A percentile compares a stretch with the other conserved stretches of the same genome.
Evolutionary conservation across 371 early-diverging fungal species (phyloP).

Genomic region (Capniomyces stellatus): DNA sequence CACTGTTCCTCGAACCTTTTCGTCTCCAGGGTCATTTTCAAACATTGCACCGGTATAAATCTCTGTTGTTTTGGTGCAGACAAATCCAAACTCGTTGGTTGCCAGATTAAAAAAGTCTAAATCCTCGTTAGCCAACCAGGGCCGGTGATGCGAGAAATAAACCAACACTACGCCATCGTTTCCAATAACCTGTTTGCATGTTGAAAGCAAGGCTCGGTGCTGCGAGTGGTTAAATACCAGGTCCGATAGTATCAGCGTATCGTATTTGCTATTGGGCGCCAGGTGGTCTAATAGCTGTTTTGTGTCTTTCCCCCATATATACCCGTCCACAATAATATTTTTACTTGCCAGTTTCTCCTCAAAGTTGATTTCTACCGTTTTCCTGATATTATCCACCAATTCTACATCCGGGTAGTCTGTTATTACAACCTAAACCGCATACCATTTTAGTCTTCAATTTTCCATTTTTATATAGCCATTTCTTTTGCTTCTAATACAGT

Average conservation of each 20-base stretch:
- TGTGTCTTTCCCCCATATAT: conserved; percentile 68
- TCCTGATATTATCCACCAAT: conserved; percentile 53
- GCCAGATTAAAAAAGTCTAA: conserved; percentile 66
- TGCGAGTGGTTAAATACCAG: conserved; percentile 82
- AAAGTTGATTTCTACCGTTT: conserved; percentile 37
- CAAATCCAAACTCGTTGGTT: conserved; percentile 45
- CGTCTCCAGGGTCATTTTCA: conserved; percentile 67
- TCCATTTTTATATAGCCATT: too few species aligned
- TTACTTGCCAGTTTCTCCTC: conserved; percentile 8
- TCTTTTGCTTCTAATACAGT: too few species aligned
- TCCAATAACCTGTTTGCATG: conserved; percentile 36
- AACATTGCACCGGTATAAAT: conserved; percentile 70
- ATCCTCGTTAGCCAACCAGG: conserved; percentile 49
- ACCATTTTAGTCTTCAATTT: too few species aligned
- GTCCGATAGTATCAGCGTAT: conserved; percentile 74
- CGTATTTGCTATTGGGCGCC: conserved; percentile 27
- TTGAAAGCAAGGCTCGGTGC: conserved; percentile 45
- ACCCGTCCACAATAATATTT: conserved; percentile 34
- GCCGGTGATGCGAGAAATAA: conserved; percentile 26
- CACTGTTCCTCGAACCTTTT: conserved; percentile 60
- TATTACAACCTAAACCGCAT: conserved; percentile 30
- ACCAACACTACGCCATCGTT: conserved; percentile 17
- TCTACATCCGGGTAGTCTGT: conserved; percentile 83
- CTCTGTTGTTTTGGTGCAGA: conserved; percentile 44
- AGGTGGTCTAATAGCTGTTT: conserved; percentile 28